Conservation (phyloP, 1,284 basidiomycete genomes). For the Naganishia cerealis region DNA sequence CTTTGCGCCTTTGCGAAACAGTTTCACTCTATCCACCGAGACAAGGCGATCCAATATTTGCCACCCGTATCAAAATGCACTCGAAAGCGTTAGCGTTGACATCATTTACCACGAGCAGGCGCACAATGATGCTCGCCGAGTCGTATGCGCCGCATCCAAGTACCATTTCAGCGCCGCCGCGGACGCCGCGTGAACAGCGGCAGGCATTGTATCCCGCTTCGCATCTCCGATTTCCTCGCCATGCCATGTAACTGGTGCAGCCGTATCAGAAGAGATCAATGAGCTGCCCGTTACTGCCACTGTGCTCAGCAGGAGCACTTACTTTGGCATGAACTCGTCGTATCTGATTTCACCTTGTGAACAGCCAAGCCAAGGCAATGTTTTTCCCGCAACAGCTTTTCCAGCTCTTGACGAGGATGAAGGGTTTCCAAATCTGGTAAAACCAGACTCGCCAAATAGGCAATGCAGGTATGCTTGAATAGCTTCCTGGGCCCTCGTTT, state of each 20-base stretch:
- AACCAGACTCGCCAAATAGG: not conserved
- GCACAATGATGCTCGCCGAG: not conserved
- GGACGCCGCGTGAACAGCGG: not conserved
- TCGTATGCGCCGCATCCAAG: not conserved
- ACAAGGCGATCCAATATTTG: too few species aligned
- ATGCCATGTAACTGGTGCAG: slow-evolving; percentile 9
- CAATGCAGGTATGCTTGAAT: not conserved
- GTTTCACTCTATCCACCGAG: too few species aligned
- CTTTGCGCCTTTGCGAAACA: too few species aligned
- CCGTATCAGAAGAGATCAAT: not conserved
- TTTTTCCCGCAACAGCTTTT: slow-evolving; percentile 4
- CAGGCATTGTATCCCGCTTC: not conserved
- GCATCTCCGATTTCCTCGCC: not conserved
- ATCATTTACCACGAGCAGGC: not conserved
- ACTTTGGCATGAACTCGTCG: not conserved
- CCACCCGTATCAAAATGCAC: too few species aligned
- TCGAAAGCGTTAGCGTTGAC: not conserved
- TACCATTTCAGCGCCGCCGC: slow-evolving; percentile 15
- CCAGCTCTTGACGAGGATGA: slow-evolving; percentile 24
- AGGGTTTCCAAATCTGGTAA: slow-evolving; percentile 9
- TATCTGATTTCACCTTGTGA: not conserved
- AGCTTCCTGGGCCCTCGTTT: slow-evolving; percentile 2
- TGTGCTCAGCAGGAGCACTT: not conserved
- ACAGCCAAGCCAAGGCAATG: slow-evolving; percentile 10
- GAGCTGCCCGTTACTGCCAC: not conserved